These are phyloP conservation scores for Meyerozyma carpophila DNA, from an alignment of 1,139 yeast genomes.

Conservation along the genomic window DNA sequence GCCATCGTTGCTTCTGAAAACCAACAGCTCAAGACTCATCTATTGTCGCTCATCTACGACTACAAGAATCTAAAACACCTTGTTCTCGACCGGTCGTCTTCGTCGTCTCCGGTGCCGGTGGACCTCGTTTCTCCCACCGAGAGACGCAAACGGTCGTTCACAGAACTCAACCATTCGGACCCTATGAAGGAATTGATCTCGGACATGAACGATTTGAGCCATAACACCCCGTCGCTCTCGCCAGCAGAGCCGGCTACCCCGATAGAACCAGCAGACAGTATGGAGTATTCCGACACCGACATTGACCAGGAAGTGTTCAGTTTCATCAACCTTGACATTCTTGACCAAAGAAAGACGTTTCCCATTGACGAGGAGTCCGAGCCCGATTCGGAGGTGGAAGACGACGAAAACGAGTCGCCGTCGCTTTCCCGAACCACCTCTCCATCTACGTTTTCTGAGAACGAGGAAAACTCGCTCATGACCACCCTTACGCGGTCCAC, in stretches of 20 bases:
- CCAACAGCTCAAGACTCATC: conserved; percentile 28
- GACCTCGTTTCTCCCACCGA: conserved; percentile 9
- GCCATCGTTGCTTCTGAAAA: conserved; percentile 31
- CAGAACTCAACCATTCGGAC: conserved; percentile 9
- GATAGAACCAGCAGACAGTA: conserved; percentile 13
- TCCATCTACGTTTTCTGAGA: conserved; percentile 25
- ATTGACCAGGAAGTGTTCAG: conserved; percentile 13
- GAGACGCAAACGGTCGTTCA: conserved; percentile 10
- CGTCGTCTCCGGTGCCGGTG: conserved; percentile 6
- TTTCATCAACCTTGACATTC: conserved; percentile 14
- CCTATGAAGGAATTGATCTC: conserved; percentile 22
- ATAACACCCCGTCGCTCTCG: conserved; percentile 10
- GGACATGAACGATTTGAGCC: conserved; percentile 24
- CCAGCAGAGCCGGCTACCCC: conserved; percentile 10
- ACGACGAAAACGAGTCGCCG: conserved; percentile 24
- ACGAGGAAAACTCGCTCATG: conserved; percentile 32
- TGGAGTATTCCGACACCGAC: conserved; percentile 14
- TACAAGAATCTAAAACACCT: conserved; percentile 33
- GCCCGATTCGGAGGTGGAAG: conserved; percentile 23
- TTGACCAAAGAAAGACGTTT: conserved; percentile 8
- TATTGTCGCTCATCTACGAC: conserved; percentile 37
- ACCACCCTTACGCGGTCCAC: conserved; percentile 39
- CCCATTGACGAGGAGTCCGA: conserved; percentile 8
- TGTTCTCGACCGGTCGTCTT: conserved; percentile 20
- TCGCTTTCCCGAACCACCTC: conserved; percentile 37